Base-by-base conservation (phyloP, 2,329 filamentous ascomycete genomes). In the Zarea fungicola region DNA sequence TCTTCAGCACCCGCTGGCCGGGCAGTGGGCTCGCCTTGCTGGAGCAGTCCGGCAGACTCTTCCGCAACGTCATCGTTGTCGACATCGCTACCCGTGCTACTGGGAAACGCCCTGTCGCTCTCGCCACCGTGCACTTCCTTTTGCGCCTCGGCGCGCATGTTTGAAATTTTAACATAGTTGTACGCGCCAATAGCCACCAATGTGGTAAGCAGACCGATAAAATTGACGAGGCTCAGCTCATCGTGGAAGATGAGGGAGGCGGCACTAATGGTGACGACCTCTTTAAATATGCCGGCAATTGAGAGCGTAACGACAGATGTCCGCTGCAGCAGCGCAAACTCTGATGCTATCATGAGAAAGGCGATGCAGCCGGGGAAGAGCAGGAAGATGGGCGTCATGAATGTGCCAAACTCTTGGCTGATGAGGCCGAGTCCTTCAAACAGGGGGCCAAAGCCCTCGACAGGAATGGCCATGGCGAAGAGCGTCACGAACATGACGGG, bases 241-340 rank as follows among this genome's bases (percentile, higher is more conserved):
- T 99, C 93, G 59, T 93, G 80, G 72, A 96, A 99, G 4, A 96
- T 83, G 23, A 95, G 66, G 8, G 89, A 87, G 0, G 92, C 92
- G 1, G 89, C 90, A 34, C 82, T 85, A 60, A 99, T 97, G 13
- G 93, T 99, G 48, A 99, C 84, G 34, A 97, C 93, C 71, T 99
- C 93, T 66, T 99, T 99, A 76, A 99, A 97, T 54, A 99, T 97
- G 53, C 93, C 93, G 54, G 91, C 95, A 58, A 99, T 96, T 44
- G 87, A 95, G 39, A 99, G 77, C 0, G 93, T 97, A 44, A 99
- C 93, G 46, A 99, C 93, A 1, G 88, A 95, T 1, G 92, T 97
- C 41, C 93, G 88, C 72, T 96, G 87, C 56, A 99, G 79, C 53
- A 99, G 80, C 46, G 93, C 92, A 65, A 97, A 99, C 68, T 99